Evolutionary conservation across 345 rosid species (phyloP), one percentile per base, ranked within the genome.

Genomic region (Murraya paniculata): DNA sequence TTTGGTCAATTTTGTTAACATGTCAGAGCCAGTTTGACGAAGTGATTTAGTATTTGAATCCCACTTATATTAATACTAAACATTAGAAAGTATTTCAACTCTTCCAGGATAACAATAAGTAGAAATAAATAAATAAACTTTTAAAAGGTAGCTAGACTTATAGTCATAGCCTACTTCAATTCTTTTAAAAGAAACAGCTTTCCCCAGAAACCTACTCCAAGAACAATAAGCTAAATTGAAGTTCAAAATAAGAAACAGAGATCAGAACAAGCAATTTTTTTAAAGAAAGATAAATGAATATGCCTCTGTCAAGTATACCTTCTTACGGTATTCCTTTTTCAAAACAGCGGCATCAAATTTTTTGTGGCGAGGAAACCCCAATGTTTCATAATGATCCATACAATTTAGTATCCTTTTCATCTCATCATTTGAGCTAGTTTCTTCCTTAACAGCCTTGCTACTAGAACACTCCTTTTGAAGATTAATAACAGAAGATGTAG

Each of bases 261-360:
- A 62, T 22, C 11, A 39, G 24, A 28, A 53, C 31, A 60, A 64
- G 74, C 50, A 45, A 45, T 45, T 45, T 45, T 45, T 72, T 36
- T 16, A 1, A 1, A 22, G 9, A 41, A 35, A 36, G 16, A 64
- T 48, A 68, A 13, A 81, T 30, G 31, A 4, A 30, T 39, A 58
- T 22, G 53, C 60, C 53, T 69, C 45, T 55, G 70, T 39, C 57
- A 36, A 62, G 74, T 53, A 57, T 64, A 94, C 99, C 98, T 90
- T 97, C 88, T 87, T 97, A 73, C 92, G 85, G 70, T 97, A 97
- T 81, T 97, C 99, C 86, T 89, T 94, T 81, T 89, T 96, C 87
- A 96, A 74, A 72, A 85, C 74, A 10, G 81, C 75, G 2, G 84
- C 80, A 81, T 96, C 98, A 39, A 96, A 79, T 82, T 84, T 88